Percentiles rank a stretch among this genome's conserved stretches.
Evolutionary conservation across 345 rosid genomes (phyloP).

Genomic region (Gynandropsis gynandra): DNA sequence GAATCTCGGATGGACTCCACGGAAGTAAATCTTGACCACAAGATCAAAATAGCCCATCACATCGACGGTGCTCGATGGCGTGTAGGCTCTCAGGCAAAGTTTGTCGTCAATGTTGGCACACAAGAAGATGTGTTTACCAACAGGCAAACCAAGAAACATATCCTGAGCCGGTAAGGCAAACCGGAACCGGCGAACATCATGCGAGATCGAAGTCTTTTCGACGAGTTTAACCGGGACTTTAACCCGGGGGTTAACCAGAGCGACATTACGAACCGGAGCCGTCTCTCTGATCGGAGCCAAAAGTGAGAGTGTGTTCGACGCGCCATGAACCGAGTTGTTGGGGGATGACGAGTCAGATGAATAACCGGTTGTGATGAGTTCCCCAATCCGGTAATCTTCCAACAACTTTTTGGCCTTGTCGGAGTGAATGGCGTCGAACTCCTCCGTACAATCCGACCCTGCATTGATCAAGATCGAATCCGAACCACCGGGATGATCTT

Average conservation of each 20-base stretch:
- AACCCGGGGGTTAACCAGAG: conserved; percentile 60
- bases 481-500: conserved; percentile 84
- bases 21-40: conserved; percentile 74
- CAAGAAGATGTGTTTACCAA: conserved; percentile 78
- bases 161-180: conserved; percentile 76
- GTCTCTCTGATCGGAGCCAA: conserved; percentile 63
- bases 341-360: conserved; percentile 66
- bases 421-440: conserved; percentile 90
- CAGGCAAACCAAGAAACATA: conserved; percentile 60
- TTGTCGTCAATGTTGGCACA: conserved; percentile 60
- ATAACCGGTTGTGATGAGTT: conserved; percentile 48
- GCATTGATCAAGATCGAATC: conserved; percentile 86
- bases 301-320: conserved; percentile 23
- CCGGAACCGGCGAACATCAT: conserved; percentile 56
- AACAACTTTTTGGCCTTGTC: conserved; percentile 78
- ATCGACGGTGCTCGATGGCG: conserved; percentile 61
- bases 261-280: conserved; percentile 31
- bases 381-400: conserved; percentile 70
- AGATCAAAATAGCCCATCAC: conserved; percentile 74
- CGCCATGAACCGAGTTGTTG: conserved; percentile 53
- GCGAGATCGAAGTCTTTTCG: conserved; percentile 58
- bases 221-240: conserved; percentile 75
- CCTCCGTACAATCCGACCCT: conserved; percentile 89
- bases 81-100: conserved; percentile 82
- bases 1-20: conserved; percentile 57